Evolutionary conservation across 257 asterid genomes (phyloP).

Genomic region (Coffea eugenioides): DNA sequence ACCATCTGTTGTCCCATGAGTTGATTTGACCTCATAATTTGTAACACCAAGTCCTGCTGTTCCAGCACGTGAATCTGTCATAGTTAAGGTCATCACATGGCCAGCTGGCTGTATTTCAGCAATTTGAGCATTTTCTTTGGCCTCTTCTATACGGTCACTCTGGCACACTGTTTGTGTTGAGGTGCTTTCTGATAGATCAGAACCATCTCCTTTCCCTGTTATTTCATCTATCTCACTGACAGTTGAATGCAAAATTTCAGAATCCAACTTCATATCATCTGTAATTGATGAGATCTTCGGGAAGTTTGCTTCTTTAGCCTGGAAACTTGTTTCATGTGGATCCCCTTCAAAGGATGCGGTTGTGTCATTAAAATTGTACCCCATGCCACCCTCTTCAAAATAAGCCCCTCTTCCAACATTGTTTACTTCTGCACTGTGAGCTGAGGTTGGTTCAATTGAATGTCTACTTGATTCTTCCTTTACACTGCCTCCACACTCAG

Average conservation of each 20-base stretch:
- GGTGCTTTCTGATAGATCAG: not conserved
- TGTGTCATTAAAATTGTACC: not conserved
- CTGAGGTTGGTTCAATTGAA: conserved; percentile 1
- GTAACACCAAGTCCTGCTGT: not conserved
- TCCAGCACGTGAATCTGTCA: not conserved
- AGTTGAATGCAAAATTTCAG: conserved; percentile 4
- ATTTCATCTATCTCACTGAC: not conserved
- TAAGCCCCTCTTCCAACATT: not conserved
- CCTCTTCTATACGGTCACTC: not conserved
- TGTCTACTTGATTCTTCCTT: conserved; percentile 5
- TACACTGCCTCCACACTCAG: conserved; percentile 1
- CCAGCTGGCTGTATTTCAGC: conserved; percentile 8
- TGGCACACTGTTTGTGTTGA: not conserved
- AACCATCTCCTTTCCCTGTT: not conserved
- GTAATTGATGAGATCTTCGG: not conserved
- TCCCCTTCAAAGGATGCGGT: not conserved
- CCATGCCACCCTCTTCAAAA: not conserved
- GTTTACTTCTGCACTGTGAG: conserved; percentile 1
- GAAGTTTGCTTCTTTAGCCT: not conserved
- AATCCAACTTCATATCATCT: not conserved
- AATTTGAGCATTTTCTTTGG: not conserved
- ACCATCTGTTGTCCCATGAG: too few species aligned
- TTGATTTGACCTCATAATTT: not conserved
- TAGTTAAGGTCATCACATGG: not conserved
- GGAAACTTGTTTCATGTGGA: not conserved